Percentiles rank a stretch among this genome's conserved stretches.
phyloP scores from a whole-genome alignment of 1,139 yeast species.

The Blastobotrys ciferrii region DNA sequence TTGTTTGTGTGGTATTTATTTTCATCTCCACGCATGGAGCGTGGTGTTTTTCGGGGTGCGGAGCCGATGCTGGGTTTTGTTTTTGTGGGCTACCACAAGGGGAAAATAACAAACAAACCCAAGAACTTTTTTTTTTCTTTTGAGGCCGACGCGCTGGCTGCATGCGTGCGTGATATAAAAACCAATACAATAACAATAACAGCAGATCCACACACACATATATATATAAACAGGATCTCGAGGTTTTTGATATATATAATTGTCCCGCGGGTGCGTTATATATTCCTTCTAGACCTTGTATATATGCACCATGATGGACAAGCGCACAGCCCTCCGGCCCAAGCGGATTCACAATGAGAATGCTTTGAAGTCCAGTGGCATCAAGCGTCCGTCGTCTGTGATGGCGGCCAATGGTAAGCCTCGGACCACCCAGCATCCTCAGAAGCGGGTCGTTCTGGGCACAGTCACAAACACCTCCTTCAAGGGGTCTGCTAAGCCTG shows the following conservation, averaged over 20 bases:
- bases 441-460: no score
- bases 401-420: background rate
- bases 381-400: slow-evolving; percentile 1
- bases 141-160: no score
- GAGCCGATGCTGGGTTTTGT: no score
- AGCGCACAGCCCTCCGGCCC: slow-evolving; percentile 4
- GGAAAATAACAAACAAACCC: slow-evolving; percentile 4
- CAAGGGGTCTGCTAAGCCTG: background rate
- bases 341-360: slow-evolving; percentile 2
- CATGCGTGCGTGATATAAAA: no score
- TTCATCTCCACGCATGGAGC: no score
- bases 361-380: background rate
- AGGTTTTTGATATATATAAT: background rate
- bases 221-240: background rate
- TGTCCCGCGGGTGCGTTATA: background rate
- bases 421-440: no score
- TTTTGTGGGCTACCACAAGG: no score
- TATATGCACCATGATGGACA: background rate
- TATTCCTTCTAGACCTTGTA: background rate
- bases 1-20: no score
- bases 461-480: background rate
- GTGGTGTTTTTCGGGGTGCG: no score
- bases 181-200: no score
- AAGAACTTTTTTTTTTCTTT: background rate
- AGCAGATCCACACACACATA: slow-evolving; percentile 4